Evolutionary conservation across 352 stramenopile genomes (phyloP), one percentile per base, ranked within the genome.

Genomic region (Peronospora belbahrii): DNA sequence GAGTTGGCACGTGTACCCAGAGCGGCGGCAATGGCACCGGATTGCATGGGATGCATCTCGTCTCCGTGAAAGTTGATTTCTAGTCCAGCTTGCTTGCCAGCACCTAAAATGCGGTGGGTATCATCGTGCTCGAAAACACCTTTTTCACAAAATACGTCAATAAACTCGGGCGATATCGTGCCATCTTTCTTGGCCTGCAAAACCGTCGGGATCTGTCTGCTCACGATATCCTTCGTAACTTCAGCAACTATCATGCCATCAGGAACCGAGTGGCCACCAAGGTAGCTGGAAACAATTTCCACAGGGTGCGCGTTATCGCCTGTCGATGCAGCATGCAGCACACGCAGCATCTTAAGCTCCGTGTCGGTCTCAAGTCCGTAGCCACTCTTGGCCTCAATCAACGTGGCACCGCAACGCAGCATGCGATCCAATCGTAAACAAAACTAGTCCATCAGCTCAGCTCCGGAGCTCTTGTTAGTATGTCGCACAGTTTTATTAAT

Each of bases 71-170:
- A 90, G 49, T 89, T 89, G 53, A 93, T 79, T 38, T 83, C 64
- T 35, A 93, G 61, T 14, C 81, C 81, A 30, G 71, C 65, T 6
- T 72, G 57, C 28, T 68, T 67, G 7, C 81, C 81, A 3, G 75
- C 77, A 20, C 75, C 62, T 15, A 93, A 49, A 52, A 93, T 90
- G 28, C 74, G 69, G 23, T 74, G 62, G n/a, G 65, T 84, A 35
- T 90, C 74, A 13, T 86, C 68, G 25, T 76, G 70, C 56, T 93
- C 76, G 33, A 90, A 93, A 3, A 93, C 79, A 0, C 76, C 75
- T 53, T 88, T 89, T 58, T 93, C 78, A 52, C 81, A 93, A 48
- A 93, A 93, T 20, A 87, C 76, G 38, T 93, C 73, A 33, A 93
- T 90, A 50, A 90, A 84, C 50, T 90, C 74, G 10, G 78, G 75